Base-by-base conservation (phyloP, 2,329 filamentous ascomycete species). In the Sphaerulina vaccinii region DNA sequence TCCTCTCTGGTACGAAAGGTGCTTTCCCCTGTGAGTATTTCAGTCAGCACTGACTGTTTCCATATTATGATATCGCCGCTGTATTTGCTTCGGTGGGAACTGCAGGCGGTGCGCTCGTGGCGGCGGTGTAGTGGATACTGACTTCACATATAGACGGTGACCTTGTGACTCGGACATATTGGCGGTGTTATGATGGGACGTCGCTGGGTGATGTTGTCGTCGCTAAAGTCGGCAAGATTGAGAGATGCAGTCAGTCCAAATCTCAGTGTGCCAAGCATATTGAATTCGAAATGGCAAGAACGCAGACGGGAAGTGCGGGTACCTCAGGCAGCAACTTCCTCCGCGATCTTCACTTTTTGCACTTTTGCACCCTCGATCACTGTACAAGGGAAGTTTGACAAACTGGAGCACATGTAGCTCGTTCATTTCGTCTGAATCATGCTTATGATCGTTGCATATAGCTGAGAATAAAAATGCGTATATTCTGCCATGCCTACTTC, bases 1-100 rank as follows among this genome's bases (percentile, higher is more conserved):
- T 75, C 87, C 87, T 78, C 92, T 88, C 84, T 95, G 87, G 84
- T 96, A 96, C 80, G 87, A 92, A 80, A 97, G 81, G 86, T 97
- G 92, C 79, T 90, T 91, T 82, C 90, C 92, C 90, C 48, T 50
- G 48, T 50, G 40, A 43, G 29, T 50, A 42, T 37, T 35, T 23
- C 48, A 43, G 48, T 50, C 40, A 50, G 48, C 32, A 36, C n/a
- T 5, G 32, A 44, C 33, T 50, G 39, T 50, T 23, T 6, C n/a
- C 21, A 15, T 38, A 29, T 19, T 11, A n/a, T 23, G 16, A 50
- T 16, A 24, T 36, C 48, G 32, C 32, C 38, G 33, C 33, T 22
- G 39, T 27, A 22, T n/a, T 41, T 23, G 24, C 35, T 27, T 38
- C 13, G 37, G 37, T 39, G 37, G 37, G 19, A 13, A 11, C 10